Percentiles rank a stretch among this genome's conserved stretches.
Evolutionary conservation across 441 rosid genomes (phyloP).

Genomic region (Erodium texanum): DNA sequence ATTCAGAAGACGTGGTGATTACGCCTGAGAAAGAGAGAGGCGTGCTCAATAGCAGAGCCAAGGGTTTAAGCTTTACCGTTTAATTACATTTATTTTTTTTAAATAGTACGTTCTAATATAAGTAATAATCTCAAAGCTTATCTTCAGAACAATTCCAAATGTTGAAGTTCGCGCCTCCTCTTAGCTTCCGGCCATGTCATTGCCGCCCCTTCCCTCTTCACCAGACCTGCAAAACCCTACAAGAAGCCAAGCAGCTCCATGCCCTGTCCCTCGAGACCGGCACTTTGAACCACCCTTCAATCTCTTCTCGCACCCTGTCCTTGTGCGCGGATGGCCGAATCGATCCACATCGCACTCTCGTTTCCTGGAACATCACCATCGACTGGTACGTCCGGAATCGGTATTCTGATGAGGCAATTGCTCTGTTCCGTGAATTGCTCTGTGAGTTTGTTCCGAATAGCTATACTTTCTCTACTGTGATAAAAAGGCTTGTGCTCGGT

Average conservation of each 20-base stretch:
- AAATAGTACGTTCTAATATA: too few relatives aligned
- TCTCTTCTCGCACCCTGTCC: conserved; percentile 19
- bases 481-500: conserved; percentile 42
- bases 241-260: conserved; percentile 37
- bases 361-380: conserved; percentile 41
- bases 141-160: neutral
- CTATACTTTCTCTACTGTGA: conserved; percentile 40
- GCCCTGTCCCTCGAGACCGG: conserved; percentile 36
- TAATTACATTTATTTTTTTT: too few relatives aligned
- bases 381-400: conserved; percentile 40
- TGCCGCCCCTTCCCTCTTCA: conserved; percentile 24
- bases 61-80: neutral
- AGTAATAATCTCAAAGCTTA: too few relatives aligned
- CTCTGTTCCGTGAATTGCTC: conserved; percentile 29
- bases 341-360: conserved; percentile 17
- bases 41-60: neutral
- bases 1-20: neutral
- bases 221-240: conserved; percentile 24
- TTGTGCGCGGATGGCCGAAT: too few relatives aligned
- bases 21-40: neutral
- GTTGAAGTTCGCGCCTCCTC: conserved; percentile 7
- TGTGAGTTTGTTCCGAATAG: conserved; percentile 26
- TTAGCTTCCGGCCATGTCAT: conserved; percentile 11
- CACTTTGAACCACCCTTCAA: conserved; percentile 26
- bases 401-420: conserved; percentile 33